Evolutionary conservation across 345 rosid species (phyloP).

Genomic region (Sonneratia caseolaris): DNA sequence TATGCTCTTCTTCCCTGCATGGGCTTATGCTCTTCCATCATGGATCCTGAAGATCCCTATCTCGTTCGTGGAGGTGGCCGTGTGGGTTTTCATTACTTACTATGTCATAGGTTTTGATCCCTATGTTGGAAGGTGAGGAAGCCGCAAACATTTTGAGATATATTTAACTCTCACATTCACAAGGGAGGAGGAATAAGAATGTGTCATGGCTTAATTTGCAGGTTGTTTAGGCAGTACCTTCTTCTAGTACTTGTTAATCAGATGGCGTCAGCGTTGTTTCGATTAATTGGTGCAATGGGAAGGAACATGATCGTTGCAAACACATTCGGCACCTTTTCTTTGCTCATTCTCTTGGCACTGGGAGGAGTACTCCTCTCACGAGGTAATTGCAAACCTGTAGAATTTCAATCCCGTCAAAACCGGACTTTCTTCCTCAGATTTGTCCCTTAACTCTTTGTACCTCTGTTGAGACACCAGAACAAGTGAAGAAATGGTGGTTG

Average conservation of each 20-base stretch:
- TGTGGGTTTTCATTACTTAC: conserved; percentile 55
- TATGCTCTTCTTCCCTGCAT: conserved; percentile 60
- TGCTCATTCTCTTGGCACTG: conserved; percentile 40
- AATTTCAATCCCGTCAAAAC: neutral
- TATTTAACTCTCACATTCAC: neutral
- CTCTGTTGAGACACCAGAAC: conserved; percentile 29
- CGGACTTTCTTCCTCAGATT: neutral
- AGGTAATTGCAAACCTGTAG: conserved; percentile 14
- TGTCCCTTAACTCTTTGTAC: neutral
- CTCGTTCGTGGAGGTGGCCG: conserved; percentile 49
- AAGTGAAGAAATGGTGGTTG: conserved; percentile 78
- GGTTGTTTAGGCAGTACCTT: conserved; percentile 57
- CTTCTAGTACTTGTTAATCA: conserved; percentile 42
- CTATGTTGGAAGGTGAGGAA: conserved; percentile 45
- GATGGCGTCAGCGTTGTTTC: conserved; percentile 56
- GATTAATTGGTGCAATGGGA: conserved; percentile 40
- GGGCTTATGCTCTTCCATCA: conserved; percentile 70
- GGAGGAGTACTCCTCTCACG: conserved; percentile 61
- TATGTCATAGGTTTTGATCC: conserved; percentile 75
- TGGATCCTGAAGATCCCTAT: conserved; percentile 79
- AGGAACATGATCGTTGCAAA: conserved; percentile 56
- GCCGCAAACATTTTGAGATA: neutral
- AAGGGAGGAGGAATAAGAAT: neutral
- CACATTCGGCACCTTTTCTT: conserved; percentile 48
- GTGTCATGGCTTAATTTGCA: conserved; percentile 15